A percentile compares a stretch with the other conserved stretches of the same genome.
These are phyloP conservation scores for Hypoxylon sp. DNA, from an alignment of 2,329 filamentous ascomycete species.

Conservation along the genomic window DNA sequence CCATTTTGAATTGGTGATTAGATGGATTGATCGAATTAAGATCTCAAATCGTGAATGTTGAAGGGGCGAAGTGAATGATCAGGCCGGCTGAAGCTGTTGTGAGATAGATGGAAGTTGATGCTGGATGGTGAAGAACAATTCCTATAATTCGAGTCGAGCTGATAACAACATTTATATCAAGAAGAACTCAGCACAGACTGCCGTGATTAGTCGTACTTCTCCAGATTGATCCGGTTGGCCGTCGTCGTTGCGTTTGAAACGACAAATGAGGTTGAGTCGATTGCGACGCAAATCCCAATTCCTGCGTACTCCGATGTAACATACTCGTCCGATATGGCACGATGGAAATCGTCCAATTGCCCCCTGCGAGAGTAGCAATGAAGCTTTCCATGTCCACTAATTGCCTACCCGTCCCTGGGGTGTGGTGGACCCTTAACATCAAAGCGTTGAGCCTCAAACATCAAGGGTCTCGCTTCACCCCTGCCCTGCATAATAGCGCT, in stretches of 20 bases:
- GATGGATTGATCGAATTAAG: conserved; percentile 15
- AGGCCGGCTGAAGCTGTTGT: conserved; percentile 38
- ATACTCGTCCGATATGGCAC: conserved; percentile 43
- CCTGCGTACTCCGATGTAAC: conserved; percentile 31
- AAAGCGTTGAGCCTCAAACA: conserved; percentile 45
- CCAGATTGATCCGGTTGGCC: conserved; percentile 16
- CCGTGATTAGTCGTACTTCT: conserved; percentile 8
- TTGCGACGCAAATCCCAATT: conserved; percentile 36
- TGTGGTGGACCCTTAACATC: conserved; percentile 35
- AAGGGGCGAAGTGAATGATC: conserved; percentile 16
- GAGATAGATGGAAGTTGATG: conserved; percentile 30
- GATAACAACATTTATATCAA: conserved; percentile 29
- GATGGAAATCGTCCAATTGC: conserved; percentile 36
- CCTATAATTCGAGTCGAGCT: conserved; percentile 10
- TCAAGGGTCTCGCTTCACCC: conserved; percentile 37
- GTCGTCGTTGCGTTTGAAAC: conserved; percentile 18
- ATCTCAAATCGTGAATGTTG: conserved; percentile 25
- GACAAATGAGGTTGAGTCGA: conserved; percentile 21
- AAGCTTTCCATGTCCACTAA: conserved; percentile 7
- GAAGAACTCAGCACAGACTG: conserved; percentile 2
- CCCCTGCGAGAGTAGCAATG: conserved; percentile 17
- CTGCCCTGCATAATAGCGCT: conserved; percentile 32
- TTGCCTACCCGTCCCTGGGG: conserved; percentile 15
- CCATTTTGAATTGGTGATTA: conserved; percentile 40
- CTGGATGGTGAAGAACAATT: conserved; percentile 23